Conservation (phyloP, 2,329 filamentous ascomycete genomes). For the Aspergillus nomiae region DNA sequence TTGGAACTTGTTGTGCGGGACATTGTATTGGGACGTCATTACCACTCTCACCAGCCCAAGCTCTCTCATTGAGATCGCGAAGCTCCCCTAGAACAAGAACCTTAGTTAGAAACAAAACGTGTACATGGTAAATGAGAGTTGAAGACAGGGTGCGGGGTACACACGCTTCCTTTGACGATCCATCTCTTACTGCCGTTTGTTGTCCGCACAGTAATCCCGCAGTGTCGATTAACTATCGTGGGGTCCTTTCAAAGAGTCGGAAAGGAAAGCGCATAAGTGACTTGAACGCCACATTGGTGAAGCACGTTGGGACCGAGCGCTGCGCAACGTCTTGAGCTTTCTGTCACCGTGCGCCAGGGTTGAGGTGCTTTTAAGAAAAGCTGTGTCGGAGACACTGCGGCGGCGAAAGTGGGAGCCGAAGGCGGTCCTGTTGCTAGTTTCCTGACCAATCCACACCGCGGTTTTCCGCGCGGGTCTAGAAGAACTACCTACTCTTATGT, state of each 20-base stretch:
- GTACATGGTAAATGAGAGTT: neutral
- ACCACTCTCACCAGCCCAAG: slow-evolving; percentile 91
- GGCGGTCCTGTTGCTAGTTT: slow-evolving; percentile 9
- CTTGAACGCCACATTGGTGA: slow-evolving; percentile 43
- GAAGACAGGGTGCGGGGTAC: slow-evolving; percentile 13
- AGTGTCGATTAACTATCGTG: slow-evolving; percentile 32
- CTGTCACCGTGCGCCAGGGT: slow-evolving; percentile 5
- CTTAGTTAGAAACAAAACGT: slow-evolving; percentile 6
- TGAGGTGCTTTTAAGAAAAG: slow-evolving; percentile 10
- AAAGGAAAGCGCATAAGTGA: slow-evolving; percentile 38
- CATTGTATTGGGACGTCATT: slow-evolving; percentile 17
- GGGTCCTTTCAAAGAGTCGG: slow-evolving; percentile 38
- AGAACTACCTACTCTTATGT: neutral
- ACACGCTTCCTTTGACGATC: slow-evolving; percentile 54
- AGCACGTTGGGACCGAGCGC: slow-evolving; percentile 6
- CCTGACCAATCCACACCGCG: neutral
- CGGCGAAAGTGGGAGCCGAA: slow-evolving; percentile 19
- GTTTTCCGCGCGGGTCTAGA: neutral
- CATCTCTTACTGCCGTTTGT: slow-evolving; percentile 39
- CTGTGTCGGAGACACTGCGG: slow-evolving; percentile 13
- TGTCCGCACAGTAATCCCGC: slow-evolving; percentile 17
- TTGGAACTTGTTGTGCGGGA: slow-evolving; percentile 12
- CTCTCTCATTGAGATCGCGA: slow-evolving; percentile 81
- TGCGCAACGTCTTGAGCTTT: slow-evolving; percentile 17
- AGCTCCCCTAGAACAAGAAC: slow-evolving; percentile 68